Conservation (phyloP, 768 basidiomycete species). For the Termitomyces sp. region DNA sequence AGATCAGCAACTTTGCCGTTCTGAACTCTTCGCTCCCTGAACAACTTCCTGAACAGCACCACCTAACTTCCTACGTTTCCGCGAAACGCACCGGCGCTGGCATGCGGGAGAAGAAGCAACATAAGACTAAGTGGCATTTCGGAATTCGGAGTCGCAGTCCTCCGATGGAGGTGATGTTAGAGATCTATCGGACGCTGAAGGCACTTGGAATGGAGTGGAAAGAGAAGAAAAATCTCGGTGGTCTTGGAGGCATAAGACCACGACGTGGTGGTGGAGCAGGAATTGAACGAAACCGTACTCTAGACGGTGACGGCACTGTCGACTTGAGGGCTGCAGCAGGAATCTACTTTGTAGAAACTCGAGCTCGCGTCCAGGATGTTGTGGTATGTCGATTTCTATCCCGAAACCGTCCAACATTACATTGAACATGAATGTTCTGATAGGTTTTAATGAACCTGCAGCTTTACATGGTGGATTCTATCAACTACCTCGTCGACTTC, state of each 20-base stretch:
- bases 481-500: conserved; percentile 98
- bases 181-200: conserved; percentile 92
- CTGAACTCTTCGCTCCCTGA: conserved; percentile 82
- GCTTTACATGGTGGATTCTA: conserved; percentile 92
- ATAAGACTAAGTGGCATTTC: conserved; percentile 94
- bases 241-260: conserved; percentile 54
- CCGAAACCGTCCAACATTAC: not conserved
- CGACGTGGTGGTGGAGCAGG: conserved; percentile 29
- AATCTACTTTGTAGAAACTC: conserved; percentile 92
- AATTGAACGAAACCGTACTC: conserved; percentile 60
- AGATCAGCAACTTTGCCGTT: conserved; percentile 75
- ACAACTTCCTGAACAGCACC: conserved; percentile 58
- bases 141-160: conserved; percentile 92
- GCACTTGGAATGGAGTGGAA: conserved; percentile 97
- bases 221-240: conserved; percentile 77
- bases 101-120: conserved; percentile 58
- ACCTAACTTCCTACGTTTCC: conserved; percentile 65
- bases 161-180: conserved; percentile 99
- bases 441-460: conserved; percentile 97
- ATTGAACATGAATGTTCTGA: conserved; percentile 1
- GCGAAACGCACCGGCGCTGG: conserved; percentile 43
- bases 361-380: conserved; percentile 85
- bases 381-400: conserved; percentile 57
- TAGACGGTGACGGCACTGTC: conserved; percentile 57
- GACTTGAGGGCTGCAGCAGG: conserved; percentile 68